Evolutionary conservation across 306 rosid genomes (phyloP).

Genomic region (Pyrus communis): DNA sequence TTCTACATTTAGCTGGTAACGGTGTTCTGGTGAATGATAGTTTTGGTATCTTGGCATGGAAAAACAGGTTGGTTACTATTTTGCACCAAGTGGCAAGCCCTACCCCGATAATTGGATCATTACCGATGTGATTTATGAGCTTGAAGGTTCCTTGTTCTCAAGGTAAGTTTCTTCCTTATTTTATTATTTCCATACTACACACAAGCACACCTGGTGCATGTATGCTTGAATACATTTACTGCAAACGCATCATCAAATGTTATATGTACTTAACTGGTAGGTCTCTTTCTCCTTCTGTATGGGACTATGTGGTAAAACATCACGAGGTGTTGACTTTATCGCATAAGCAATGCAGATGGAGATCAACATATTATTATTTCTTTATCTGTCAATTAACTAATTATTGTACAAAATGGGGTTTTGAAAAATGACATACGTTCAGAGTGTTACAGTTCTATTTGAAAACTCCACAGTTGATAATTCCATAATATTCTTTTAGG

Average conservation of each 20-base stretch:
- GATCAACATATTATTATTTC: neutral
- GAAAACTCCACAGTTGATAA: neutral
- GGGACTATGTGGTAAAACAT: neutral
- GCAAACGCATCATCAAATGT: neutral
- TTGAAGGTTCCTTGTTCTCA: conserved; percentile 74
- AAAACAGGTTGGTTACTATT: conserved; percentile 96
- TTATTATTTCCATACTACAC: neutral
- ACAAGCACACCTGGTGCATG: neutral
- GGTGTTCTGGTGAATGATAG: conserved; percentile 30
- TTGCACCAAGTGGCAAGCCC: conserved; percentile 99
- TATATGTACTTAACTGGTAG: neutral
- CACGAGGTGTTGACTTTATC: neutral
- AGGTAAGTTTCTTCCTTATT: conserved; percentile 37
- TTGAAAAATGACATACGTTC: neutral
- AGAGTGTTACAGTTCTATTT: neutral
- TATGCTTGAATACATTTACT: neutral
- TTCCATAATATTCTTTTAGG: conserved; percentile 34
- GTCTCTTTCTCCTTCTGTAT: neutral
- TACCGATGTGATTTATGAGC: conserved; percentile 76
- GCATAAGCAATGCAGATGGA: neutral
- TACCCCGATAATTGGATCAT: conserved; percentile 99
- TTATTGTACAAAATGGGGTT: neutral
- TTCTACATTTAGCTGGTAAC: conserved; percentile 20
- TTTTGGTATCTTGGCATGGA: conserved; percentile 37
- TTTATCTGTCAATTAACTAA: neutral